Evolutionary conservation across 225 moss, liverwort and hornwort species (phyloP).

Genomic region (Sphagnum contortum): DNA sequence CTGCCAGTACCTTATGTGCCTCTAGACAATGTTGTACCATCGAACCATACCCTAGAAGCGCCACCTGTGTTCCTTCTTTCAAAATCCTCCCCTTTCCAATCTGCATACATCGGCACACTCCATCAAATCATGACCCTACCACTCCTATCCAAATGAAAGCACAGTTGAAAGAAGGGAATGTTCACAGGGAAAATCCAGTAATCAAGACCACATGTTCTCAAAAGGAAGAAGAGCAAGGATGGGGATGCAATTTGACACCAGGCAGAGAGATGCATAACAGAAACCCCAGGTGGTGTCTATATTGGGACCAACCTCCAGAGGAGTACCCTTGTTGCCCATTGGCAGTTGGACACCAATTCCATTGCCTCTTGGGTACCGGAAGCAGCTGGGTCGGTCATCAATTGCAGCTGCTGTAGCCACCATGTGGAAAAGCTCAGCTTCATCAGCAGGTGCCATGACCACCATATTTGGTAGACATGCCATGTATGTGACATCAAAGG

Average conservation of each 20-base stretch:
- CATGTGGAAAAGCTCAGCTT: conserved; percentile 36
- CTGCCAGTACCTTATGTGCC: conserved; percentile 15
- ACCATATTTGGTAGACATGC: conserved; percentile 40
- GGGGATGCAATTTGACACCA: no score
- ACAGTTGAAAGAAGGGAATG: neutral
- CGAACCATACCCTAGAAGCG: conserved; percentile 27
- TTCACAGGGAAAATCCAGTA: no score
- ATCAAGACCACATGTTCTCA: no score
- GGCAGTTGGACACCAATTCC: conserved; percentile 27
- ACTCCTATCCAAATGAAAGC: no score
- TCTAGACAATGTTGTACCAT: conserved; percentile 31
- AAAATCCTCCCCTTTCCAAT: conserved; percentile 30
- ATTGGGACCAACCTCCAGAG: conserved; percentile 10
- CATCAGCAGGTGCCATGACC: conserved; percentile 40
- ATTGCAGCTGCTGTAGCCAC: conserved; percentile 30
- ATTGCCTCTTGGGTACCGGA: conserved; percentile 34
- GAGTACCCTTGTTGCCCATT: conserved; percentile 22
- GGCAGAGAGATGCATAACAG: no score
- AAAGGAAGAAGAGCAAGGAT: no score
- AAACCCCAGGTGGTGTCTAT: neutral
- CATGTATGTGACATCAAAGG: conserved; percentile 38
- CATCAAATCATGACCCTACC: no score
- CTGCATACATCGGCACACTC: neutral
- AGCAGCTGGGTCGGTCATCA: conserved; percentile 33
- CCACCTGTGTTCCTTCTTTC: conserved; percentile 26